phyloP scores from a whole-genome alignment of 768 basidiomycete genomes.

The Tricholoma flavovirens region DNA sequence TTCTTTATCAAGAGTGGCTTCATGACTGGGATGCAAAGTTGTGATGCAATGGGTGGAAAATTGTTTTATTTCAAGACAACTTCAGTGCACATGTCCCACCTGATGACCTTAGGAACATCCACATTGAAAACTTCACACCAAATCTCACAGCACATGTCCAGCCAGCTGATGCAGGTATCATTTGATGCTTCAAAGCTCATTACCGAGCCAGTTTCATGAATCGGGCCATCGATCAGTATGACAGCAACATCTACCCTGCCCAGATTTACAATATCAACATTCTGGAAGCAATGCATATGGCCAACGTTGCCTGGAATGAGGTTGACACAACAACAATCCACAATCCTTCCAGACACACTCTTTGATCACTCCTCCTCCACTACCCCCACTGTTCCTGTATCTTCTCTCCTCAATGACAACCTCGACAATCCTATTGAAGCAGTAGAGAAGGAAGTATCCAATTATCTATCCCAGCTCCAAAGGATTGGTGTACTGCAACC shows the following conservation, averaged over 20 bases:
- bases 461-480: not conserved
- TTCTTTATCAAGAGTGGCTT: constrained; percentile 31
- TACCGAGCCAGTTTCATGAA: no score
- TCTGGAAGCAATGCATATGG: constrained; percentile 26
- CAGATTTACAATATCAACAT: constrained; percentile 30
- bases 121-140: constrained; percentile 17
- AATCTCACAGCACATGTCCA: no score
- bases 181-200: no score
- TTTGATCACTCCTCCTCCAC: not conserved
- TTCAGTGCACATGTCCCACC: no score
- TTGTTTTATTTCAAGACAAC: constrained; percentile 17
- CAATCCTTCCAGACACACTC: constrained; percentile 5
- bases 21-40: constrained; percentile 25
- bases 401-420: constrained; percentile 14
- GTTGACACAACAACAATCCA: constrained; percentile 17
- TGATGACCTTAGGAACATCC: constrained; percentile 5
- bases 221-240: constrained; percentile 25
- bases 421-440: constrained; percentile 4
- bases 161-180: no score
- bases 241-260: constrained; percentile 18
- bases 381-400: constrained; percentile 16
- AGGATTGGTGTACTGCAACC: constrained; percentile 5
- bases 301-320: constrained; percentile 19
- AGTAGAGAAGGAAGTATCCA: constrained; percentile 10
- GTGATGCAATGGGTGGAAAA: constrained; percentile 3